A percentile compares a stretch with the other conserved stretches of the same genome.
Conservation (phyloP, 1,284 basidiomycete genomes). For the Cutaneotrichosporon arboriforme region DNA sequence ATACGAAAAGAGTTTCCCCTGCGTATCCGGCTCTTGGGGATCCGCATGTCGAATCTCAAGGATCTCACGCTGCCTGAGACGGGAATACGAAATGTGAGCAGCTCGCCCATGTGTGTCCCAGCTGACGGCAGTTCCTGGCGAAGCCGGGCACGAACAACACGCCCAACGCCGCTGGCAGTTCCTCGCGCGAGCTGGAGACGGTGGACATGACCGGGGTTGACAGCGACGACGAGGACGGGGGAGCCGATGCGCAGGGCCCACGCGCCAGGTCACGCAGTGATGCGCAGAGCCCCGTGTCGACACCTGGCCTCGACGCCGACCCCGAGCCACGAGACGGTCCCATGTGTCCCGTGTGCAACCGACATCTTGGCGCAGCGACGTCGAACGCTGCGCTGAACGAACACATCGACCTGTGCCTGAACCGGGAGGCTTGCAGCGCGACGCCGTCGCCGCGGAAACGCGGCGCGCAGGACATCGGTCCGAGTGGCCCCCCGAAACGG, state of each 20-base stretch:
- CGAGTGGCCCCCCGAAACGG: neutral
- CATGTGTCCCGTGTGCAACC: conserved; percentile 40
- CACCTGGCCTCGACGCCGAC: conserved; percentile 6
- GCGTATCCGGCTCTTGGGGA: conserved; percentile 69
- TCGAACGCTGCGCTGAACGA: conserved; percentile 42
- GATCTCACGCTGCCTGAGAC: conserved; percentile 54
- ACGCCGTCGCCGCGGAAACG: conserved; percentile 20
- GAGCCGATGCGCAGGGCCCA: neutral
- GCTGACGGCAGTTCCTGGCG: conserved; percentile 30
- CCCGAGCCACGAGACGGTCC: conserved; percentile 22
- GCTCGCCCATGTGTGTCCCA: neutral
- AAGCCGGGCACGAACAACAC: neutral
- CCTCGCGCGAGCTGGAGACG: neutral
- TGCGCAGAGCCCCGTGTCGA: conserved; percentile 9
- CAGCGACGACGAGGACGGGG: conserved; percentile 14
- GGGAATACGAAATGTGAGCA: conserved; percentile 37
- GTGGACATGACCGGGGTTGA: conserved; percentile 14
- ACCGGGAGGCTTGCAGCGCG: conserved; percentile 30
- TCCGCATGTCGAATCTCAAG: conserved; percentile 76
- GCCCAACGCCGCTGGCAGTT: neutral
- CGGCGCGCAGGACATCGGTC: neutral
- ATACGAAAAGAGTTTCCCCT: conserved; percentile 71
- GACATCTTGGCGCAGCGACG: conserved; percentile 25
- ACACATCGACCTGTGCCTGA: conserved; percentile 46
- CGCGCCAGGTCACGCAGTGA: conserved; percentile 5